A percentile compares a stretch with the other conserved stretches of the same genome.
phyloP scores from a whole-genome alignment of 2,329 filamentous ascomycete species.

The Pseudogymnoascus sp. region DNA sequence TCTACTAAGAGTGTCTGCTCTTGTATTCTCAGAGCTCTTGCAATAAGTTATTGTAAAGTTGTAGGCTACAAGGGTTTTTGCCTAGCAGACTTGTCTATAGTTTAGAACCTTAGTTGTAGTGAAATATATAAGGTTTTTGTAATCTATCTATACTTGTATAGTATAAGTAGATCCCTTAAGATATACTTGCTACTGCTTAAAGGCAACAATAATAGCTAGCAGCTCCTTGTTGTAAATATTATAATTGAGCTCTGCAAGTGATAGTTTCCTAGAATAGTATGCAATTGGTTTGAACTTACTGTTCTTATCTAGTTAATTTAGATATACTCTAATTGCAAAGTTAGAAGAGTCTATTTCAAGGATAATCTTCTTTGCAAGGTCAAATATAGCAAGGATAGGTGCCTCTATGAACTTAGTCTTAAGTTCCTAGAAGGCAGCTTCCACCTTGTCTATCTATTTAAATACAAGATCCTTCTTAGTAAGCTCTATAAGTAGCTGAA shows the following conservation, averaged over 20 bases:
- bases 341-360: not conserved
- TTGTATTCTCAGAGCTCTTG: not conserved
- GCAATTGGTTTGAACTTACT: not conserved
- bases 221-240: conserved; percentile 33
- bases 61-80: conserved; percentile 19
- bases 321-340: not conserved
- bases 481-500: not conserved
- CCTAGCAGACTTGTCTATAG: conserved; percentile 21
- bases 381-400: not conserved
- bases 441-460: not conserved
- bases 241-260: conserved; percentile 24
- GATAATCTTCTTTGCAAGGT: not conserved
- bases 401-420: not conserved
- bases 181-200: conserved; percentile 22
- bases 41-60: conserved; percentile 20
- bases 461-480: not conserved
- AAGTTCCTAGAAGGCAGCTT: not conserved
- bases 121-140: conserved; percentile 26
- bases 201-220: conserved; percentile 27
- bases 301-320: not conserved
- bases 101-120: conserved; percentile 20
- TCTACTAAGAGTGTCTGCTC: not conserved
- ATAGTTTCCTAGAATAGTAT: not conserved
- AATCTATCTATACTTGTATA: conserved; percentile 20
- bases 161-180: conserved; percentile 13